phyloP scores from a whole-genome alignment of 495 filamentous ascomycete genomes.

The Neurospora sp. region DNA sequence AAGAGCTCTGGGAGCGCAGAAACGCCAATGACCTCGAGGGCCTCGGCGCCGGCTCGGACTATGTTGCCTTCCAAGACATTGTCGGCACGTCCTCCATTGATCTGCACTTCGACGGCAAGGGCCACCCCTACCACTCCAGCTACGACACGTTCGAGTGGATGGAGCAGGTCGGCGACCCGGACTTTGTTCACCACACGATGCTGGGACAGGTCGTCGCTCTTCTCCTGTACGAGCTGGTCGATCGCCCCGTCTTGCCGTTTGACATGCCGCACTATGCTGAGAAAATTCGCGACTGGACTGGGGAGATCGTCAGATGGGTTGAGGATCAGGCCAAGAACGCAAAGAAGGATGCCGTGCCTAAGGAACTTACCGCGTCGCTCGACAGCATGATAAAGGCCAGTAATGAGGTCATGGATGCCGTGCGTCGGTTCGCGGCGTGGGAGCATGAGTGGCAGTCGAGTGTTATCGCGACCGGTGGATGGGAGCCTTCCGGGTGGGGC shows the following conservation, averaged over 20 bases:
- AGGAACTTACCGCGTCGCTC: conserved; percentile 33
- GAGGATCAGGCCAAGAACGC: conserved; percentile 38
- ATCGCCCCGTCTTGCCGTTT: conserved; percentile 72
- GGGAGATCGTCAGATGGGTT: conserved; percentile 56
- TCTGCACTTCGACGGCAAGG: conserved; percentile 62
- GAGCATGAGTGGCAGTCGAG: conserved; percentile 58
- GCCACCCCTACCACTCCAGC: conserved; percentile 69
- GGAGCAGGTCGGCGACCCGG: conserved; percentile 65
- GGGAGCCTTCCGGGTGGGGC: conserved; percentile 56
- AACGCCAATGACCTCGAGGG: conserved; percentile 49
- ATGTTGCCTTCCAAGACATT: conserved; percentile 84
- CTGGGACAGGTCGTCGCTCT: conserved; percentile 73
- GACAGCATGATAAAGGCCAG: conserved; percentile 51
- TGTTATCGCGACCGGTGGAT: conserved; percentile 55
- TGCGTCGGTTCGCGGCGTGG: conserved; percentile 61
- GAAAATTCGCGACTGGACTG: conserved; percentile 49
- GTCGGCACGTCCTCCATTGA: conserved; percentile 88
- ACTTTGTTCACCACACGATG: conserved; percentile 69
- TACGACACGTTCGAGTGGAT: conserved; percentile 90
- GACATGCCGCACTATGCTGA: conserved; percentile 57
- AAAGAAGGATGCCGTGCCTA: neutral
- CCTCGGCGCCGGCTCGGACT: conserved; percentile 76
- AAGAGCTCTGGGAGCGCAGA: conserved; percentile 63
- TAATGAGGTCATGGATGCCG: conserved; percentile 44
- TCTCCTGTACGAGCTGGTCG: conserved; percentile 75